Evolutionary conservation across 2,329 filamentous ascomycete genomes (phyloP), one percentile per base, ranked within the genome.

Genomic region (Cytospora mali): DNA sequence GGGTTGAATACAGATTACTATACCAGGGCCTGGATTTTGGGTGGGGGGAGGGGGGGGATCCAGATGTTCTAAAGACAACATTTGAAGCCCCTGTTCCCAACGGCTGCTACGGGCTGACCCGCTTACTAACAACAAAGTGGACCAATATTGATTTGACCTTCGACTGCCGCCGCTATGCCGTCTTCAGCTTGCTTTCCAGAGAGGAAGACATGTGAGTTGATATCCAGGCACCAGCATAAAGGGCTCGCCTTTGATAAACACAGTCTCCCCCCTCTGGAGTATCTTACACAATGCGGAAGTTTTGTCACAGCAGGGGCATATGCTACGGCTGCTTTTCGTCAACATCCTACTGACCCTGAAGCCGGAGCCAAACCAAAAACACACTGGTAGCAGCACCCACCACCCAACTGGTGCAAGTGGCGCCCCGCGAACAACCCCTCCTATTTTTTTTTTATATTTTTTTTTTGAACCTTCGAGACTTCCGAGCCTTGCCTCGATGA

Each of bases 271-370:
- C 35, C 6, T 25, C 50, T 35, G 35, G 35, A 48, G 39, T 54
- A 6, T n/a, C 3, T 21, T 48, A 53, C 58, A 60, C 29, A 28
- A 60, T 60, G 58, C 58, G 16, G 58, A 35, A 33, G 39, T 35
- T 33, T 35, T 23, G n/a, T 48, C 23, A 28, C 46, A 48, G 33
- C 57, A 53, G 33, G 49, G 48, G 57, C 25, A 60, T 33, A 16
- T 48, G 50, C 57, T 21, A 60, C 50, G 50, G 55, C 28, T 50
- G n/a, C 21, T 27, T 29, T 42, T 58, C 31, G 11, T 60, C 57
- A 28, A 60, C 23, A 54, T 33, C 39, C 50, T 35, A n/a, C 50
- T 27, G 31, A 29, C 58, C 58, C 58, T 60, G 58, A 60, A 35
- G 21, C 28, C 28, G 33, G n/a, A n/a, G n/a, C n/a, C n/a, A n/a